Percentiles rank a stretch among this genome's conserved stretches.
phyloP scores from a whole-genome alignment of 106 monocot species.

The Dioscorea dumetorum region DNA sequence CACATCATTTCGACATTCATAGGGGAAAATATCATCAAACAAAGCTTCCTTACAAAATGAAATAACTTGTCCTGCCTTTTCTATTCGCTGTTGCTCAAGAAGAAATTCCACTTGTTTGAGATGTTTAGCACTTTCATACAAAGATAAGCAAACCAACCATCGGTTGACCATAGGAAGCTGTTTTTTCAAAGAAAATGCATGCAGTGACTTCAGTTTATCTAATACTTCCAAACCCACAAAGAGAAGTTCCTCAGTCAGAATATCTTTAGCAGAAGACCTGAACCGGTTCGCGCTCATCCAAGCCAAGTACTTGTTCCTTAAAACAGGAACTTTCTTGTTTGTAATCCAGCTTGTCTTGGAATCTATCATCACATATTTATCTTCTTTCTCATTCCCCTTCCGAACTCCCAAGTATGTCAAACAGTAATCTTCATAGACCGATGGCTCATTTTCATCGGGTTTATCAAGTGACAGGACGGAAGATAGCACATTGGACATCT shows the following conservation, averaged over 20 bases:
- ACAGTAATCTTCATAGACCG: constrained; percentile 17
- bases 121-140: constrained; percentile 34
- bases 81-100: background rate
- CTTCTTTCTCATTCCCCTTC: constrained; percentile 13
- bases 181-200: background rate
- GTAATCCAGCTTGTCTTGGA: constrained; percentile 28
- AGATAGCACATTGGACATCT: constrained; percentile 6
- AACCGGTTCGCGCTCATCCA: constrained; percentile 11
- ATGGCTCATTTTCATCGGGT: background rate
- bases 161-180: background rate
- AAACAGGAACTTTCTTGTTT: background rate
- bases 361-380: constrained; percentile 16
- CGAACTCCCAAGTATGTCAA: constrained; percentile 34
- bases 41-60: constrained; percentile 4
- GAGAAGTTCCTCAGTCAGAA: constrained; percentile 21
- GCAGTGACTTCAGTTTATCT: constrained; percentile 15
- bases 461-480: constrained; percentile 6
- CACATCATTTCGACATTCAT: constrained; percentile 12
- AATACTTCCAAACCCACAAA: constrained; percentile 28
- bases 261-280: constrained; percentile 8
- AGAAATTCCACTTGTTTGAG: constrained; percentile 12
- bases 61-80: background rate
- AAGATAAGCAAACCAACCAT: constrained; percentile 5
- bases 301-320: background rate
- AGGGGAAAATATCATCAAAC: constrained; percentile 20